Conservation (phyloP, 2,329 filamentous ascomycete species). For the Colletotrichum scovillei region DNA sequence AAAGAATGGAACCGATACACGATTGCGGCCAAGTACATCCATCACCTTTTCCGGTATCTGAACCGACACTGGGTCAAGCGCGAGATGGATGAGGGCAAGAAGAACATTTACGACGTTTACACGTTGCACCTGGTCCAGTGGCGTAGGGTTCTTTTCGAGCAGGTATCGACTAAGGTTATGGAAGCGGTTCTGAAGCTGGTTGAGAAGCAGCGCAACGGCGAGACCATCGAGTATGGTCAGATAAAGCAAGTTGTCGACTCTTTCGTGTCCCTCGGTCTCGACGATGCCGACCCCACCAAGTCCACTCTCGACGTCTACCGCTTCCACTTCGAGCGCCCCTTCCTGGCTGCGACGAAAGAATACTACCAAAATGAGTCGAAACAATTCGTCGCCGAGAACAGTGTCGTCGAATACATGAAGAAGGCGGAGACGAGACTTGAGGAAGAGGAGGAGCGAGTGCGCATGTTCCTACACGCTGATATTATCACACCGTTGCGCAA, state of each 20-base stretch:
- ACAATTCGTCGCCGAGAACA: slow-evolving; percentile 95
- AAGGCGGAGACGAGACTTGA: slow-evolving; percentile 91
- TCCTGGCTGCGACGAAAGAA: slow-evolving; percentile 82
- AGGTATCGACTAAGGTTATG: slow-evolving; percentile 91
- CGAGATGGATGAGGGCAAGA: slow-evolving; percentile 98
- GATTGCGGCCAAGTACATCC: slow-evolving; percentile 94
- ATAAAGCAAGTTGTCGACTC: slow-evolving; percentile 98
- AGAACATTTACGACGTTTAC: slow-evolving; percentile 98
- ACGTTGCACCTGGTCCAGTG: slow-evolving; percentile 96
- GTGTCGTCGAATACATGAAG: slow-evolving; percentile 99
- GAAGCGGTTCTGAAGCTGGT: slow-evolving; percentile 92
- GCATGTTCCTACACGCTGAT: slow-evolving; percentile 90
- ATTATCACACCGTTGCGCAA: slow-evolving; percentile 88
- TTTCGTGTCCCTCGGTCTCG: slow-evolving; percentile 93
- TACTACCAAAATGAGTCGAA: slow-evolving; percentile 96
- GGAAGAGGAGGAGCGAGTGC: slow-evolving; percentile 94
- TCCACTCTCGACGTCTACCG: slow-evolving; percentile 96
- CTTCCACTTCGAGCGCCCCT: slow-evolving; percentile 91
- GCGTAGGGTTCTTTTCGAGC: slow-evolving; percentile 89
- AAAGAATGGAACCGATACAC: slow-evolving; percentile 97
- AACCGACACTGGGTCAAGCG: slow-evolving; percentile 99
- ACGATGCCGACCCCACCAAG: slow-evolving; percentile 92
- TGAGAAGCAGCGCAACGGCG: slow-evolving; percentile 95
- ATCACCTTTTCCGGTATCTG: slow-evolving; percentile 95
- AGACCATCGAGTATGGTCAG: slow-evolving; percentile 96